A percentile compares a stretch with the other conserved stretches of the same genome.
These are phyloP conservation scores for Exutisphaerella laricina DNA, from an alignment of 2,329 filamentous ascomycete species.

Conservation along the genomic window DNA sequence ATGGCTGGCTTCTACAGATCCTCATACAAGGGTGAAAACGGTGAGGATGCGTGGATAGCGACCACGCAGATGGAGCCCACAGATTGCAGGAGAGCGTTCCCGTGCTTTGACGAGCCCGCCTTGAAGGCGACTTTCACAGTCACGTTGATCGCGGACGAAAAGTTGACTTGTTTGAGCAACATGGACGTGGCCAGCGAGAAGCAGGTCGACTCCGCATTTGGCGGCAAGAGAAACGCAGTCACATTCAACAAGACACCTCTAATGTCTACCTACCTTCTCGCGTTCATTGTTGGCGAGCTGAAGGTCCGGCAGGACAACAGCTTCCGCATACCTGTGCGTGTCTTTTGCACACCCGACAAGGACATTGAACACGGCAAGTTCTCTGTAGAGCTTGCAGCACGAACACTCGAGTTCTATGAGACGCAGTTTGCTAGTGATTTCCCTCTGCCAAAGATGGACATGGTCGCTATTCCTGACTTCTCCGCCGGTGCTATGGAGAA, in stretches of 20 bases:
- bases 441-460: conserved; percentile 90
- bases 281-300: conserved; percentile 89
- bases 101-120: conserved; percentile 93
- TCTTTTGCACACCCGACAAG: conserved; percentile 87
- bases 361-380: conserved; percentile 88
- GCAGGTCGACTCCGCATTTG: conserved; percentile 60
- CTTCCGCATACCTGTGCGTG: conserved; percentile 85
- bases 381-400: conserved; percentile 81
- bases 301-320: conserved; percentile 88
- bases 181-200: conserved; percentile 87
- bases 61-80: conserved; percentile 96
- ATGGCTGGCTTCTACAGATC: conserved; percentile 98
- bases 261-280: conserved; percentile 95
- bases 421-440: conserved; percentile 86
- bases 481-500: conserved; percentile 97
- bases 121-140: conserved; percentile 91
- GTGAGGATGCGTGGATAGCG: conserved; percentile 73
- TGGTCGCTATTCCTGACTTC: conserved; percentile 94
- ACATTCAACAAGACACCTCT: conserved; percentile 86
- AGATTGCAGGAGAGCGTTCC: conserved; percentile 86
- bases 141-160: conserved; percentile 83
- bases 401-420: conserved; percentile 90
- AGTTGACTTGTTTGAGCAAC: conserved; percentile 88
- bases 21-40: conserved; percentile 79
- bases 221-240: conserved; percentile 71